phyloP scores from a whole-genome alignment of 2,329 filamentous ascomycete genomes.

The Fusarium sp. region DNA sequence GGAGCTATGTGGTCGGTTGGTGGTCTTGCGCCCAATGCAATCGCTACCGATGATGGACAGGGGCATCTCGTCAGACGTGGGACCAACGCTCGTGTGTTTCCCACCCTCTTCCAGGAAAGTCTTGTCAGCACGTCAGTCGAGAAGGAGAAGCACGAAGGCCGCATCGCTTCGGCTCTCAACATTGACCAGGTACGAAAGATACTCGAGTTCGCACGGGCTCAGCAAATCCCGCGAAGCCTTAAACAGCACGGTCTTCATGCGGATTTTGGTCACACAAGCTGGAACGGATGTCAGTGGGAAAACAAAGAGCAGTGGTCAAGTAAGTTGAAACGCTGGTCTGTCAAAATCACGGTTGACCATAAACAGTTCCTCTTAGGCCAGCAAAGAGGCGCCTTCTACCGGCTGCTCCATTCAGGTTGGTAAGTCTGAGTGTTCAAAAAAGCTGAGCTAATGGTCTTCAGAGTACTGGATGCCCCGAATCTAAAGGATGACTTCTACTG shows the following conservation, averaged over 20 bases:
- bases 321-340: neutral
- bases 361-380: slow-evolving; percentile 26
- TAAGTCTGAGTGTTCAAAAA: neutral
- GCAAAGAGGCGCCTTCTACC: slow-evolving; percentile 62
- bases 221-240: slow-evolving; percentile 5
- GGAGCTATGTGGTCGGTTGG: slow-evolving; percentile 82
- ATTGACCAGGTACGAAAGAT: slow-evolving; percentile 76
- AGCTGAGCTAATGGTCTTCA: slow-evolving; percentile 49
- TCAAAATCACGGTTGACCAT: slow-evolving; percentile 2
- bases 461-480: slow-evolving; percentile 86
- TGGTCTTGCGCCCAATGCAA: slow-evolving; percentile 66
- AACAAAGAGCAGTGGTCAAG: slow-evolving; percentile 23
- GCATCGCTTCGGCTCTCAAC: slow-evolving; percentile 83
- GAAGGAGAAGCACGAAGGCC: slow-evolving; percentile 73
- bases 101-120: slow-evolving; percentile 57
- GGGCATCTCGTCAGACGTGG: slow-evolving; percentile 73
- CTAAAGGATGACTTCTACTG: slow-evolving; percentile 98
- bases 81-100: slow-evolving; percentile 75
- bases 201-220: slow-evolving; percentile 60
- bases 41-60: slow-evolving; percentile 68
- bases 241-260: neutral
- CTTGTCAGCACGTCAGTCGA: slow-evolving; percentile 64
- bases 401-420: slow-evolving; percentile 78
- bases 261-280: slow-evolving; percentile 32
- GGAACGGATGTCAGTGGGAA: slow-evolving; percentile 41